Evolutionary conservation across 169 alveolate genomes (phyloP), one percentile per base, ranked within the genome.

Genomic region (Cryptosporidium baileyi): DNA sequence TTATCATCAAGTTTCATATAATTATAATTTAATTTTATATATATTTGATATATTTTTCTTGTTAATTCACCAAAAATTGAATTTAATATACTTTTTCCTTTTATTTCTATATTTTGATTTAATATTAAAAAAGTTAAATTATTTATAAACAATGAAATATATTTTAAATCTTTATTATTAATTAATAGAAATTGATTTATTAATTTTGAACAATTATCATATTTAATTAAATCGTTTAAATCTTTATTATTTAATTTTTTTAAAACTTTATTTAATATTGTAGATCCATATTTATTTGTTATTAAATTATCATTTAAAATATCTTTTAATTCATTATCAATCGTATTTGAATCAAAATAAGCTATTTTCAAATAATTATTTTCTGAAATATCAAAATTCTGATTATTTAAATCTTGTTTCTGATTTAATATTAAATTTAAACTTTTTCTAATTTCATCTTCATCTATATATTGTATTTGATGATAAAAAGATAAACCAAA

Each of bases 121-220:
- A 74, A 38, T 8, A 74, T 22, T 41, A 22, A 22, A 32, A 51
- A 74, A 2, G 85, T 52, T 57, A 74, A 51, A 28, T 74, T 74
- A 15, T 74, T 74, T 24, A 74, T 57, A 74, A 74, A 74, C 30
- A 74, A 26, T 7, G 85, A 74, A 19, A 74, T 19, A 38, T 74
- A 74, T 24, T 52, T 38, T 32, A 65, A 36, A n/a, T 47, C 59
- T 43, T 44, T 54, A 26, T 49, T 51, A 32, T 49, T 65, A n/a
- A 65, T 65, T 22, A 65, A 36, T 32, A 65, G 15, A 47, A 45
- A 19, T 65, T 40, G 61, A 47, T 51, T 5, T 5, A 36, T 5
- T n/a, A 19, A 5, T 22, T 43, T 43, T 62, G 34, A 38, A 24
- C 22, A 28, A 65, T 36, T 62, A 4, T 62, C 11, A 40, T 17